phyloP scores from a whole-genome alignment of 2,329 filamentous ascomycete genomes.

The Cercospora brassicicola region DNA sequence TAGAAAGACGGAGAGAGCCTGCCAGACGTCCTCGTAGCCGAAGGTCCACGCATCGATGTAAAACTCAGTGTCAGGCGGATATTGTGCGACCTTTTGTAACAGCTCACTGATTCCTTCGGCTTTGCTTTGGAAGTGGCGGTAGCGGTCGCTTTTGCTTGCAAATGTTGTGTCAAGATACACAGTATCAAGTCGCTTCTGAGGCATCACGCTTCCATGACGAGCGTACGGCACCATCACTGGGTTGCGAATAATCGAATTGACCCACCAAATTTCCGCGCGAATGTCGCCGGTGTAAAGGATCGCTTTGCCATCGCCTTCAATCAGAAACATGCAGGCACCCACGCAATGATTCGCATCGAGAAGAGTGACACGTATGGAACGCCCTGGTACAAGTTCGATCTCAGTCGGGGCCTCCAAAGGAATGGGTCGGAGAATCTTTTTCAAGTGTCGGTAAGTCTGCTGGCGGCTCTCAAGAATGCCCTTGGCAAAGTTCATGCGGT shows the following conservation, averaged over 20 bases:
- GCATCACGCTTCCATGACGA: slow-evolving; percentile 44
- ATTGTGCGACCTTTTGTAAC: slow-evolving; percentile 64
- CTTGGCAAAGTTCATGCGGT: slow-evolving; percentile 76
- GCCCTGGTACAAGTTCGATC: slow-evolving; percentile 70
- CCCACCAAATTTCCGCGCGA: slow-evolving; percentile 82
- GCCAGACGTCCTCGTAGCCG: slow-evolving; percentile 90
- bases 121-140: slow-evolving; percentile 61
- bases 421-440: slow-evolving; percentile 71
- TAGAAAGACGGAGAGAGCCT: slow-evolving; percentile 71
- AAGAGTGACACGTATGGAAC: slow-evolving; percentile 74
- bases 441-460: slow-evolving; percentile 74
- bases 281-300: slow-evolving; percentile 89
- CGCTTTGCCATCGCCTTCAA: slow-evolving; percentile 70
- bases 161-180: slow-evolving; percentile 92
- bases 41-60: slow-evolving; percentile 90
- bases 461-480: slow-evolving; percentile 73
- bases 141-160: slow-evolving; percentile 52
- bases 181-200: slow-evolving; percentile 68
- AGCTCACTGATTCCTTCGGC: slow-evolving; percentile 75
- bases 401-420: slow-evolving; percentile 76
- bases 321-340: slow-evolving; percentile 88
- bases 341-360: slow-evolving; percentile 91
- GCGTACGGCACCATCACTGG: slow-evolving; percentile 72
- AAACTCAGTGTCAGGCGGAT: slow-evolving; percentile 73
- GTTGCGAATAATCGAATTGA: slow-evolving; percentile 69